Conservation (phyloP, 352 stramenopile genomes). For the Aphanomyces cochlioides region DNA sequence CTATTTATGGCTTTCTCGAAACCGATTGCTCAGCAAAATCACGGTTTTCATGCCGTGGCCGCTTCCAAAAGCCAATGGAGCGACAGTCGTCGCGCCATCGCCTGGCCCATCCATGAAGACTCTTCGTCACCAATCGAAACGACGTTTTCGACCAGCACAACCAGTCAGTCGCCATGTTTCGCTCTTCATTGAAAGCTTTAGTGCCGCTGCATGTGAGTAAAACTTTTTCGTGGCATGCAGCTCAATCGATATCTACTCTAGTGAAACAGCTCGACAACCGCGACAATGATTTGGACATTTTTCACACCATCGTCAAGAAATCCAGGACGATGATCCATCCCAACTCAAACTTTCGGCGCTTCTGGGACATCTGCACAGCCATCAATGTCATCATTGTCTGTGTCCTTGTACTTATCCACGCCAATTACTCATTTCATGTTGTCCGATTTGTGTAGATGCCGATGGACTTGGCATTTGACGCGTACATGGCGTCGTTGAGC, state of each 20-base stretch:
- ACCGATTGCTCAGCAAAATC: background rate
- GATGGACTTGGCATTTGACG: constrained; percentile 57
- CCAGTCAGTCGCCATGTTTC: background rate
- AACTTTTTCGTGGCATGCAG: background rate
- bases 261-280: constrained; percentile 35
- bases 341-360: constrained; percentile 64
- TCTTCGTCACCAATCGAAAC: no score
- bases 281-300: constrained; percentile 69
- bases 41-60: background rate
- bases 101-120: no score
- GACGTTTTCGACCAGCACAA: background rate
- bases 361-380: constrained; percentile 72
- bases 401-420: constrained; percentile 40
- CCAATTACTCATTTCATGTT: background rate
- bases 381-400: constrained; percentile 74
- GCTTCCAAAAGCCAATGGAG: background rate
- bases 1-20: constrained; percentile 7
- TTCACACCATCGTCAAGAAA: constrained; percentile 55
- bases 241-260: background rate
- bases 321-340: constrained; percentile 67
- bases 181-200: background rate
- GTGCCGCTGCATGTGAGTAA: background rate
- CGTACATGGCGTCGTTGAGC: constrained; percentile 58
- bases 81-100: background rate
- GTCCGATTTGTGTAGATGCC: constrained; percentile 33